Base-by-base conservation (phyloP, 176 grass and related monocot species). In the Carex pumila region DNA sequence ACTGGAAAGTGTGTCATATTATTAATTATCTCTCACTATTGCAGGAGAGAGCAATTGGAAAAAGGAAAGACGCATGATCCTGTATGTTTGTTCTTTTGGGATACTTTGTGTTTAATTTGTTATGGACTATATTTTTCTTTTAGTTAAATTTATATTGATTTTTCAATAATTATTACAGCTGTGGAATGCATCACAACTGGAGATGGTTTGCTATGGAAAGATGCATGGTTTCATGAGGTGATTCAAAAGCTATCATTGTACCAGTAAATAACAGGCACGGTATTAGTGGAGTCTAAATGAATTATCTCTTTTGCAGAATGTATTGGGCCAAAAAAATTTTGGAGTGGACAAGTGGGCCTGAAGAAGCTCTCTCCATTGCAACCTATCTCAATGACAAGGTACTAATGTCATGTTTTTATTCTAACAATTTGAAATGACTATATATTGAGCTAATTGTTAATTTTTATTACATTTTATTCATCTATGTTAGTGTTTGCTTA, bases 191-290 rank as follows among this genome's bases (percentile, higher is more conserved):
- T 98, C 95, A 17, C 95, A 98, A 39, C 76, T 93, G 77, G 95
- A 98, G 87, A 92, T 98, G 95, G 88, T 98, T 55, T 88, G 87
- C 61, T 58, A 83, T 90, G 95, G 95, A 77, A 98, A 94, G 85
- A 98, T 98, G 95, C 95, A 98, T 78, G 95, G 95, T 80, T 98
- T 91, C 89, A 98, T 98, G 95, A 45, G 95, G 95, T 98, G 92
- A 81, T 60, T 59, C 74, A 62, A 84, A 37, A 63, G 60, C 32
- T 39, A 29, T 55, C 29, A 62, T 7, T 5, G 12, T 25, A 19
- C 59, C 41, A 49, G 58, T 59, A 49, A 49, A 10, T 49, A 49
- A 49, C 47, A 11, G 47, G 47, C 11, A 13, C 49, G 12, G n/a
- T 76, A 31, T 31, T 55, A 1, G 0, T 22, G 39, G 68, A 21